phyloP scores from a whole-genome alignment of 352 stramenopile species.

The Phytopythium kandeliae region DNA sequence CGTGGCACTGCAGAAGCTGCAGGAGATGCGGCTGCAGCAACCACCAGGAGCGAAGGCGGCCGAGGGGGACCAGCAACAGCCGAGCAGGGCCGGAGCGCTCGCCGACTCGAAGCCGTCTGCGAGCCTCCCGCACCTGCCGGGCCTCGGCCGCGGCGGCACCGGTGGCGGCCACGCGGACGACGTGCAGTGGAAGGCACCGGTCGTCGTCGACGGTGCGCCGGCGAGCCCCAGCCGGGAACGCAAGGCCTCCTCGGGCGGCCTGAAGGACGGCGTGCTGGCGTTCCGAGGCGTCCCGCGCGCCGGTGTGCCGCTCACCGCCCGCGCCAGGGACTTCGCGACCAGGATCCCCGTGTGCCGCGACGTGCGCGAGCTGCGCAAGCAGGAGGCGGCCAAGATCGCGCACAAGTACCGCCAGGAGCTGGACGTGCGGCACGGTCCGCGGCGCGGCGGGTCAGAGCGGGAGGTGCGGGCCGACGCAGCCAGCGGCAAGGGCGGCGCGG shows the following conservation, averaged over 20 bases:
- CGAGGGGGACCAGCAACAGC: neutral
- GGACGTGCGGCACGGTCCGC: constrained; percentile 9
- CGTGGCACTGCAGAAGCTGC: constrained; percentile 33
- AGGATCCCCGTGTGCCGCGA: constrained; percentile 35
- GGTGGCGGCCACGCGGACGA: neutral
- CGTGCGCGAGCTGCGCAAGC: constrained; percentile 35
- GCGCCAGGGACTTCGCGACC: constrained; percentile 35
- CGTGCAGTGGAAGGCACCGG: constrained; percentile 35
- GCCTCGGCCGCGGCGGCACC: neutral
- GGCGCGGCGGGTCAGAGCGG: neutral
- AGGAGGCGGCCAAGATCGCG: constrained; percentile 38
- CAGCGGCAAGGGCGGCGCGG: neutral
- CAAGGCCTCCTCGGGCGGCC: neutral
- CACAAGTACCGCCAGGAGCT: constrained; percentile 33
- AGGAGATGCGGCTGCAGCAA: constrained; percentile 28
- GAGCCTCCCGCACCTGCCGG: neutral
- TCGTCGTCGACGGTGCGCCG: constrained; percentile 10
- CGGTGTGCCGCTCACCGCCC: constrained; percentile 37
- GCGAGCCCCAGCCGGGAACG: constrained; percentile 4
- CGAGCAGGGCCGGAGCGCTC: neutral
- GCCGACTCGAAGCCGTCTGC: neutral
- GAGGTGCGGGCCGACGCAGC: neutral
- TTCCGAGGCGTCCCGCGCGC: constrained; percentile 31
- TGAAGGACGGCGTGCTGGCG: neutral
- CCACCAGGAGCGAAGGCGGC: neutral